phyloP scores from a whole-genome alignment of 1,284 basidiomycete species.

The Malassezia dermatis region DNA sequence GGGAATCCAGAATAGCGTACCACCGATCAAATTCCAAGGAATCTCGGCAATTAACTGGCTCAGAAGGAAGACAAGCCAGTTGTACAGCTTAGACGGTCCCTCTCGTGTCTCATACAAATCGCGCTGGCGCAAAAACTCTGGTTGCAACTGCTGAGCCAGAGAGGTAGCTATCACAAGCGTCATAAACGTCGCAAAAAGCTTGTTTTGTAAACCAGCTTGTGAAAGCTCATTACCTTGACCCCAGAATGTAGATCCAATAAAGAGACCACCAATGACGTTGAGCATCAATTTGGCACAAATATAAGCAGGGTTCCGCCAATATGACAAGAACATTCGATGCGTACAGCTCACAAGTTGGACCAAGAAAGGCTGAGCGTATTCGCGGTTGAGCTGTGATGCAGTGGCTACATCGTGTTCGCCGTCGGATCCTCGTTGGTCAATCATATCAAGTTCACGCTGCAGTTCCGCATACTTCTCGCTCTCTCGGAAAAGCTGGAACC shows the following conservation, averaged over 20 bases:
- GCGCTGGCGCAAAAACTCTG: constrained; percentile 52
- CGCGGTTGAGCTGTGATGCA: constrained; percentile 23
- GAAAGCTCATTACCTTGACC: constrained; percentile 23
- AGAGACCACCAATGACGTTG: constrained; percentile 51
- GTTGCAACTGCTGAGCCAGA: constrained; percentile 44
- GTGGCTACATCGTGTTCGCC: neutral
- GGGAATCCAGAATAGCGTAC: constrained; percentile 32
- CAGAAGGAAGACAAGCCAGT: constrained; percentile 61
- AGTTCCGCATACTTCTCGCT: constrained; percentile 23
- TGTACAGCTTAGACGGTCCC: constrained; percentile 66
- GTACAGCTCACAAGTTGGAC: constrained; percentile 37
- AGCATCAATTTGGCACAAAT: constrained; percentile 50
- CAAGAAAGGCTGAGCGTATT: constrained; percentile 34
- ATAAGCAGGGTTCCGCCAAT: constrained; percentile 44
- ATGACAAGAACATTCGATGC: constrained; percentile 29
- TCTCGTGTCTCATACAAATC: constrained; percentile 64
- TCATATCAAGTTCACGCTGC: constrained; percentile 15
- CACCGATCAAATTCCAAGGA: constrained; percentile 37
- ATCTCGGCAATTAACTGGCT: constrained; percentile 49
- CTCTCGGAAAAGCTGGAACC: constrained; percentile 31
- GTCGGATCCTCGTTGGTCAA: constrained; percentile 4
- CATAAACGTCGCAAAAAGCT: constrained; percentile 58
- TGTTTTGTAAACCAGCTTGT: constrained; percentile 55
- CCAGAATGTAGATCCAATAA: constrained; percentile 53
- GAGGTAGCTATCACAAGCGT: constrained; percentile 36